These are phyloP conservation scores for Talaromyces sp. DNA, from an alignment of 2,329 filamentous ascomycete genomes.

Conservation along the genomic window DNA sequence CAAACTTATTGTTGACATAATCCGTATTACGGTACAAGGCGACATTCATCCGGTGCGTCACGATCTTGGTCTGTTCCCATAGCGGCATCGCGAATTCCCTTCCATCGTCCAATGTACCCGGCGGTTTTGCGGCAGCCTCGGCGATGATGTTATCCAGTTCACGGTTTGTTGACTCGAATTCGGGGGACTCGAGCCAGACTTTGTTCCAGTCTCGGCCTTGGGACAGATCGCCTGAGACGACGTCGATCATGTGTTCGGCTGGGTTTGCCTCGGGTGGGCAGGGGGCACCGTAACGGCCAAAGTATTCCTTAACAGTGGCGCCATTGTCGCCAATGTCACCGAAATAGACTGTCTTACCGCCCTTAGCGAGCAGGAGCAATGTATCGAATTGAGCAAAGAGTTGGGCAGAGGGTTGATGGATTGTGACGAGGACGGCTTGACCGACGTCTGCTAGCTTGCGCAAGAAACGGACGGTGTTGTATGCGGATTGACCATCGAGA, in stretches of 20 bases:
- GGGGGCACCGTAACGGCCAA: constrained; percentile 59
- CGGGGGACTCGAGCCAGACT: constrained; percentile 64
- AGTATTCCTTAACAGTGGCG: constrained; percentile 62
- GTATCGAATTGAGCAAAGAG: constrained; percentile 69
- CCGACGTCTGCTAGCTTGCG: constrained; percentile 63
- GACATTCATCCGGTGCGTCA: constrained; percentile 65
- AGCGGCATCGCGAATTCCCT: constrained; percentile 65
- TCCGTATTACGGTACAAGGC: constrained; percentile 65
- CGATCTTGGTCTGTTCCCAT: constrained; percentile 59
- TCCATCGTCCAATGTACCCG: constrained; percentile 42
- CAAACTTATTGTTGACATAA: constrained; percentile 64
- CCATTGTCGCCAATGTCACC: constrained; percentile 65
- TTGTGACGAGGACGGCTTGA: constrained; percentile 68
- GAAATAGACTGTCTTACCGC: constrained; percentile 70
- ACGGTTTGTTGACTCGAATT: constrained; percentile 54
- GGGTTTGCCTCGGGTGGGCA: constrained; percentile 62
- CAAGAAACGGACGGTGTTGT: constrained; percentile 63
- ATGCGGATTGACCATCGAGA: constrained; percentile 65
- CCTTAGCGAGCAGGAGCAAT: constrained; percentile 62
- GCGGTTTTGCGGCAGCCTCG: constrained; percentile 41
- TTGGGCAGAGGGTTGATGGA: constrained; percentile 66
- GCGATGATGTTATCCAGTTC: constrained; percentile 64
- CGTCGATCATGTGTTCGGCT: constrained; percentile 57
- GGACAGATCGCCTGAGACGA: constrained; percentile 48
- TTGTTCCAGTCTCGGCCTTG: constrained; percentile 65